These are phyloP conservation scores for Aspergillus proliferans DNA, from an alignment of 2,329 filamentous ascomycete genomes.

Conservation along the genomic window DNA sequence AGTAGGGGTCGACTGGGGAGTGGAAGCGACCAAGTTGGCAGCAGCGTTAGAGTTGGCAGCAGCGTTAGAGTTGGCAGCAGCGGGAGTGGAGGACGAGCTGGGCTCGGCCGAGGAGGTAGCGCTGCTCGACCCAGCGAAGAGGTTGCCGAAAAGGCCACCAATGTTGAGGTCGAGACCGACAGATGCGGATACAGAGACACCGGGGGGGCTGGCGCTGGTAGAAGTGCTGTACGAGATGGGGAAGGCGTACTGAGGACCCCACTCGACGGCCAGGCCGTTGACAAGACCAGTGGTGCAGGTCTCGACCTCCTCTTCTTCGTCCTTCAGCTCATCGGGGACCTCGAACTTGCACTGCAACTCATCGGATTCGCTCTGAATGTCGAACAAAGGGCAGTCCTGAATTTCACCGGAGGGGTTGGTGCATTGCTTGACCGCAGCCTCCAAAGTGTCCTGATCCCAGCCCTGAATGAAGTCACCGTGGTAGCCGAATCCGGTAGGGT, in stretches of 20 bases:
- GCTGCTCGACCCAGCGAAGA: neutral
- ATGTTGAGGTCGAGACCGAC: constrained; percentile 4
- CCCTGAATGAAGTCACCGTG: constrained; percentile 75
- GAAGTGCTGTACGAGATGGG: constrained; percentile 10
- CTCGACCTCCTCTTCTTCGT: constrained; percentile 48
- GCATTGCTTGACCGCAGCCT: constrained; percentile 67
- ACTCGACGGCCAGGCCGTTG: constrained; percentile 51
- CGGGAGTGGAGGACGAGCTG: neutral
- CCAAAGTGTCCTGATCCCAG: constrained; percentile 65
- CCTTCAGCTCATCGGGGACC: constrained; percentile 47
- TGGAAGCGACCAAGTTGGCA: neutral
- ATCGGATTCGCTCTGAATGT: constrained; percentile 54
- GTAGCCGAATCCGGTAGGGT: constrained; percentile 68
- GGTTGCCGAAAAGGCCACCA: constrained; percentile 4
- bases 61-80: neutral
- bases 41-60: constrained; percentile 4
- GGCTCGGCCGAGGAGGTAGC: neutral
- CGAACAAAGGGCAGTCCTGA: constrained; percentile 69
- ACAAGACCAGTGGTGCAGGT: constrained; percentile 48
- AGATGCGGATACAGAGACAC: neutral
- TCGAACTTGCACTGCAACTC: constrained; percentile 58
- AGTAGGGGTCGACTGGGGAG: constrained; percentile 10
- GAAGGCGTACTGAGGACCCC: constrained; percentile 38
- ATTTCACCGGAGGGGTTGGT: constrained; percentile 64
- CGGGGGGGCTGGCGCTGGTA: constrained; percentile 2